A percentile compares a stretch with the other conserved stretches of the same genome.
Conservation (phyloP, 129 eudicot genomes). For the Silybum marianum region DNA sequence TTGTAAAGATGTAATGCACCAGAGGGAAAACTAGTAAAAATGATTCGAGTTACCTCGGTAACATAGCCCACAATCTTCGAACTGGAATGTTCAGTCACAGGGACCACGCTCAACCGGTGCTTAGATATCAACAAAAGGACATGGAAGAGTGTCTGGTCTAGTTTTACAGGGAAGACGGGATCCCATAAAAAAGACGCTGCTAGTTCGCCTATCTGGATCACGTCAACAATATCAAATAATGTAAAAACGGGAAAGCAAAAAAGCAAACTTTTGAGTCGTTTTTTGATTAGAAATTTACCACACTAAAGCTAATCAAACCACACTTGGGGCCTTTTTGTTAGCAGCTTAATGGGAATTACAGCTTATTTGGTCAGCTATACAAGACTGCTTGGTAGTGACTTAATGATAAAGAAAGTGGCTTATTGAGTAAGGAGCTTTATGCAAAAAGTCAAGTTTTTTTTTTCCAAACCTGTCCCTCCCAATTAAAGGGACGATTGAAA, state of each 20-base stretch:
- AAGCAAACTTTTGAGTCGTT: not conserved
- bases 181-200: conserved; percentile 58
- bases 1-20: not conserved
- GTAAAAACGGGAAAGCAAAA: not conserved
- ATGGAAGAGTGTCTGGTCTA: conserved; percentile 47
- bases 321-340: no score
- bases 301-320: not conserved
- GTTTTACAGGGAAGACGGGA: conserved; percentile 50
- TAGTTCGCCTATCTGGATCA: conserved; percentile 53
- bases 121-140: conserved; percentile 47
- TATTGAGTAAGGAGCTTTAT: no score
- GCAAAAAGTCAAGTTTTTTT: no score
- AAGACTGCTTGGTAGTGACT: no score
- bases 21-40: not conserved
- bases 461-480: no score
- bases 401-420: no score
- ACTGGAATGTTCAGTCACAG: conserved; percentile 33
- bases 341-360: no score
- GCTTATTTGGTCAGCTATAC: no score
- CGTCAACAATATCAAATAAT: conserved; percentile 9
- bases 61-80: conserved; percentile 45
- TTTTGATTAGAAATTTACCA: not conserved
- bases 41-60: conserved; percentile 34
- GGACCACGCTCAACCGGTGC: conserved; percentile 42
- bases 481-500: no score